phyloP scores from a whole-genome alignment of 768 basidiomycete genomes.

The Agaricus blazei region DNA sequence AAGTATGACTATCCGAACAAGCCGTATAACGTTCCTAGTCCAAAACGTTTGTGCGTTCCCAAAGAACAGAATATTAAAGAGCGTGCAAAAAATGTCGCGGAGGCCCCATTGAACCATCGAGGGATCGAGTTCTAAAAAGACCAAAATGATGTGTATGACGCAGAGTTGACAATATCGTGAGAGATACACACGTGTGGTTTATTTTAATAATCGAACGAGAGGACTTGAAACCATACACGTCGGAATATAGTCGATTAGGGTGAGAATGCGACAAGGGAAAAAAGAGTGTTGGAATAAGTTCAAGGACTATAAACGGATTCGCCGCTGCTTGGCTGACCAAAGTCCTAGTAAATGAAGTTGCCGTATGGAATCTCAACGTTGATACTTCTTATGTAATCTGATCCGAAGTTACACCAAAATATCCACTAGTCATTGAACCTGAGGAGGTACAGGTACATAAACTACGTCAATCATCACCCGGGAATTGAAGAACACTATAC shows the following conservation, averaged over 20 bases:
- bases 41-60: constrained; percentile 25
- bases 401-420: no score
- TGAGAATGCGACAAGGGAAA: background rate
- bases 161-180: background rate
- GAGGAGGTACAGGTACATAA: no score
- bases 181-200: no score
- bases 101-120: constrained; percentile 8
- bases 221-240: no score
- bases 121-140: background rate
- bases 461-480: background rate
- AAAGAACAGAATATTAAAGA: constrained; percentile 23
- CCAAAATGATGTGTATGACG: background rate
- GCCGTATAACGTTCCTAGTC: constrained; percentile 44
- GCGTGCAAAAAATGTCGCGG: background rate
- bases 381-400: no score
- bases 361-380: background rate
- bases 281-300: background rate
- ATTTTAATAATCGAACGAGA: no score
- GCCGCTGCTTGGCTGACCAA: background rate
- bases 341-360: no score
- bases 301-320: background rate
- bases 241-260: no score
- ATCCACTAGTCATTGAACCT: no score
- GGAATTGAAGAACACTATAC: constrained; percentile 6
- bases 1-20: constrained; percentile 46